Conservation (phyloP, 163 green algal genomes). For the Prototheca wickerhamii region DNA sequence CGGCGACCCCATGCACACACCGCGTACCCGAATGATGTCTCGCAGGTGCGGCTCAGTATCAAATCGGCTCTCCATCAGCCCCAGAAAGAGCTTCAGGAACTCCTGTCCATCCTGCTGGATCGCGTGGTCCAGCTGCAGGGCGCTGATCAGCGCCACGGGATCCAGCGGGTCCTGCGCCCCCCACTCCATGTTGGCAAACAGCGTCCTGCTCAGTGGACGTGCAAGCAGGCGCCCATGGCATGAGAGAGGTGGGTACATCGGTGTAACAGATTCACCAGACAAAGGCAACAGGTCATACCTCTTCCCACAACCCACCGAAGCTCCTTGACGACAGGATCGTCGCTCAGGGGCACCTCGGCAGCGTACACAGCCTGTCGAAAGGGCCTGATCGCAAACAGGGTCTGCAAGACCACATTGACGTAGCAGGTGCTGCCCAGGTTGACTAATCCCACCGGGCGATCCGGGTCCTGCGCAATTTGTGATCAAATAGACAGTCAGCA, state of each 20-base stretch:
- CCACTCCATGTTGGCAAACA: constrained; percentile 59
- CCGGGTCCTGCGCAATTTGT: constrained; percentile 12
- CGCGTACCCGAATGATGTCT: constrained; percentile 5
- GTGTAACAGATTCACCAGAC: neutral
- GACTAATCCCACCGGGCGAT: constrained; percentile 54
- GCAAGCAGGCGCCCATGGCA: neutral
- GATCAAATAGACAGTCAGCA: neutral
- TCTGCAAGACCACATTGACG: constrained; percentile 90
- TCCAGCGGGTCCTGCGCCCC: constrained; percentile 43
- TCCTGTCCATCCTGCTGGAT: constrained; percentile 82
- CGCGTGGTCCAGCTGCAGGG: constrained; percentile 58
- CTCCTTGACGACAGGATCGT: constrained; percentile 19
- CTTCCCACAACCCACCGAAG: constrained; percentile 26
- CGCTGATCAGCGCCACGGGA: constrained; percentile 46
- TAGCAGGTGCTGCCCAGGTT: constrained; percentile 98
- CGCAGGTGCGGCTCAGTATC: constrained; percentile 7
- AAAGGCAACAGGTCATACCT: neutral
- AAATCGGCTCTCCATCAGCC: constrained; percentile 57
- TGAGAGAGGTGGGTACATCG: neutral
- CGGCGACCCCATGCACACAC: neutral
- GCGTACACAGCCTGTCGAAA: constrained; percentile 57
- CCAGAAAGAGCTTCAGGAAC: constrained; percentile 83
- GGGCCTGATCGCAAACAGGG: constrained; percentile 60
- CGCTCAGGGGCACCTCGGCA: constrained; percentile 2
- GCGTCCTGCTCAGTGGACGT: constrained; percentile 5